Percentiles rank a stretch among this genome's conserved stretches.
These are phyloP conservation scores for Begonia peltatifolia DNA, from an alignment of 306 rosid species.

Conservation along the genomic window DNA sequence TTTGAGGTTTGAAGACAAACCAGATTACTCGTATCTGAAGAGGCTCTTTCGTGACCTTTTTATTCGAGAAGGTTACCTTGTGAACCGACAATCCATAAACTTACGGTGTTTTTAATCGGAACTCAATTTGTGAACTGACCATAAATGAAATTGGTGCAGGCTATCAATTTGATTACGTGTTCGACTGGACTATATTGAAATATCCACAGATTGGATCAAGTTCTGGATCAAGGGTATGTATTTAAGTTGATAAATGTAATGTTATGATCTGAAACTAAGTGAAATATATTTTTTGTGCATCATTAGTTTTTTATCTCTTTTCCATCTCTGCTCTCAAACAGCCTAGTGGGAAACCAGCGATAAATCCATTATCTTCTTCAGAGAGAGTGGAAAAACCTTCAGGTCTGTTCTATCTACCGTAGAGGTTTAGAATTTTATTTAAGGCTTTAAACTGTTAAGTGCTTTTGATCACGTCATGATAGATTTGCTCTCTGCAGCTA, in stretches of 20 bases:
- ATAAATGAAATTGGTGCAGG: slow-evolving; percentile 28
- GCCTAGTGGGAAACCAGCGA: slow-evolving; percentile 60
- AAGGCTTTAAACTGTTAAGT: slow-evolving; percentile 7
- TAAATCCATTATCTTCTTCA: slow-evolving; percentile 53
- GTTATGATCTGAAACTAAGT: background rate
- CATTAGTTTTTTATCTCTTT: slow-evolving; percentile 7
- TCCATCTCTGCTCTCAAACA: slow-evolving; percentile 24
- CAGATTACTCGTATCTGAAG: slow-evolving; percentile 14
- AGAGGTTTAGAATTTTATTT: slow-evolving; percentile 8
- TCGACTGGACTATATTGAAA: slow-evolving; percentile 79
- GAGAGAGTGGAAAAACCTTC: slow-evolving; percentile 62
- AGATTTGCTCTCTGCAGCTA: background rate
- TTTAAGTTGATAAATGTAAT: background rate
- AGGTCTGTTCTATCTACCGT: slow-evolving; percentile 34
- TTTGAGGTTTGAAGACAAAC: slow-evolving; percentile 15
- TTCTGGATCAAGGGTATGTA: slow-evolving; percentile 11
- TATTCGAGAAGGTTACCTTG: slow-evolving; percentile 11
- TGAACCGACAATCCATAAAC: no score
- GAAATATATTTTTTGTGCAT: slow-evolving; percentile 1
- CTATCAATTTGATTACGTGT: slow-evolving; percentile 41
- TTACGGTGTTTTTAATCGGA: no score
- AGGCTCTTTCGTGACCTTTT: slow-evolving; percentile 16
- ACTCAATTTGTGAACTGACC: no score
- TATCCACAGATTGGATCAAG: slow-evolving; percentile 30
- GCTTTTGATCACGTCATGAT: no score